phyloP scores from a whole-genome alignment of 768 basidiomycete species.

The Phanerodontia chrysosporium region DNA sequence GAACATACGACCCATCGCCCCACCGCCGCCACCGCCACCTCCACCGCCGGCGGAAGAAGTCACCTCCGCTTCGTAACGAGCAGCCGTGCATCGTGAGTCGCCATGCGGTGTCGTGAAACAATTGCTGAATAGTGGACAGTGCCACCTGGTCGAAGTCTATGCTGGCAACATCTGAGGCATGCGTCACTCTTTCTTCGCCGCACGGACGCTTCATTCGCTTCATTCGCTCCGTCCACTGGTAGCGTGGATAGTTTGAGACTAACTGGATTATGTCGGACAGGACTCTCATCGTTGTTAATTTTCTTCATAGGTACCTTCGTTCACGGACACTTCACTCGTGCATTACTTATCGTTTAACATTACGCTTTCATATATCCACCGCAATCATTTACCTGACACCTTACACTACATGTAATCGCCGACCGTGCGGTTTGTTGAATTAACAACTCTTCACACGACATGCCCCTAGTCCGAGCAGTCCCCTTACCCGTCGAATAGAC shows the following conservation, averaged over 20 bases:
- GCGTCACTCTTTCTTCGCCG: background rate
- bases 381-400: background rate
- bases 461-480: background rate
- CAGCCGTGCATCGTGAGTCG: background rate
- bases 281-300: background rate
- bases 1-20: slow-evolving; percentile 35
- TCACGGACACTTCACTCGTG: background rate
- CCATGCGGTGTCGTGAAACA: background rate
- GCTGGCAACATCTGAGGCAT: background rate
- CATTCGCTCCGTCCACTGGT: too few species aligned
- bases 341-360: background rate
- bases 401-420: background rate
- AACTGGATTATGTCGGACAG: slow-evolving; percentile 1
- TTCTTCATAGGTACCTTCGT: background rate
- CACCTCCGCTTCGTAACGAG: background rate
- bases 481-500: too few species aligned
- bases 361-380: background rate
- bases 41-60: background rate
- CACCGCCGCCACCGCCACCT: slow-evolving; percentile 1
- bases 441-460: background rate
- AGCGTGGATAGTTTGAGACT: background rate
- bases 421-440: background rate
- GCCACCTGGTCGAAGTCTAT: background rate
- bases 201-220: background rate
- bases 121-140: background rate